A percentile compares a stretch with the other conserved stretches of the same genome.
phyloP scores from a whole-genome alignment of 75 land plant species.

The Cupressus sempervirens region DNA sequence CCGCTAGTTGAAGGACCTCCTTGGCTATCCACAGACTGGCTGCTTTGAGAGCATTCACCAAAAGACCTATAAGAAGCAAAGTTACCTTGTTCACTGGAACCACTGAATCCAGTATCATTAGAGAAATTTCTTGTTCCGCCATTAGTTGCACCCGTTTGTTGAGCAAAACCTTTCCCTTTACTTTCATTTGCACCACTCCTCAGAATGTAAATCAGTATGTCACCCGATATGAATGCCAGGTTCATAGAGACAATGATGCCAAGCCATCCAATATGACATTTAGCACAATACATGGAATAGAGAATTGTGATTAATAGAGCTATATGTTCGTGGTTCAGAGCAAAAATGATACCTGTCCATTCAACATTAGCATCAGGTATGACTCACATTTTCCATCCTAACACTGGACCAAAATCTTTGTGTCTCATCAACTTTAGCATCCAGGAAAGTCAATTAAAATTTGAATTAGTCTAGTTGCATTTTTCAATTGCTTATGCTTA shows the following conservation, averaged over 20 bases:
- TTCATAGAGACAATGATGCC: slow-evolving; percentile 60
- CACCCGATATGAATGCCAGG: slow-evolving; percentile 84
- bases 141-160: slow-evolving; percentile 21
- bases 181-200: slow-evolving; percentile 38
- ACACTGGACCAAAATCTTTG: not conserved
- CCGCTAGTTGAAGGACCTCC: slow-evolving; percentile 79
- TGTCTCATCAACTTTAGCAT: not conserved
- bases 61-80: slow-evolving; percentile 14
- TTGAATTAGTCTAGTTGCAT: not conserved
- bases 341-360: slow-evolving; percentile 49
- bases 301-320: slow-evolving; percentile 54
- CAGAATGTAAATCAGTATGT: slow-evolving; percentile 53
- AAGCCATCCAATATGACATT: slow-evolving; percentile 72
- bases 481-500: not conserved
- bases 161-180: slow-evolving; percentile 16
- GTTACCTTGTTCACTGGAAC: slow-evolving; percentile 23
- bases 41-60: slow-evolving; percentile 29
- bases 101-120: slow-evolving; percentile 20
- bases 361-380: not conserved
- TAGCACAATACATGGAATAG: slow-evolving; percentile 75
- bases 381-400: slow-evolving; percentile 6
- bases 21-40: slow-evolving; percentile 35
- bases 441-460: not conserved
- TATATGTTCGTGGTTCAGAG: slow-evolving; percentile 47
- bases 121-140: slow-evolving; percentile 21